Evolutionary conservation across 495 filamentous ascomycete species (phyloP).

Genomic region (Aspergillus ostianus): DNA sequence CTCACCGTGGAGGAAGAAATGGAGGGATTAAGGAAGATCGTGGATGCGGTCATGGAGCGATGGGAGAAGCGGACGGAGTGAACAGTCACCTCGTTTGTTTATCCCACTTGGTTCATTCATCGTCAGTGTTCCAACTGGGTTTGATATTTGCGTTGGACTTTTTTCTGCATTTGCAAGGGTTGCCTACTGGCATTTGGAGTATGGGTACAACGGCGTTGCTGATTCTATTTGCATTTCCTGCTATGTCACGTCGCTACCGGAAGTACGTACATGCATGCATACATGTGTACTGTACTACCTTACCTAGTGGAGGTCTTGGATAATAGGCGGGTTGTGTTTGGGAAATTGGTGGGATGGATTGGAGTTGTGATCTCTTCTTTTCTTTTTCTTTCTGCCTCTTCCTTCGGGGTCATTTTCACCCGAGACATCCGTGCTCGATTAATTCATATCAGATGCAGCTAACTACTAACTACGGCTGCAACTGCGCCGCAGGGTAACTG

Average conservation of each 20-base stretch:
- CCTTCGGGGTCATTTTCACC: background rate
- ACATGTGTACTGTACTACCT: too few species aligned
- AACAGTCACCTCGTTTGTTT: background rate
- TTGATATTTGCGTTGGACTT: too few species aligned
- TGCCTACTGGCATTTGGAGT: background rate
- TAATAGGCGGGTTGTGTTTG: too few species aligned
- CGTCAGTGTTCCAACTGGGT: too few species aligned
- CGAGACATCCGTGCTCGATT: background rate
- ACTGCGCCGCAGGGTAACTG: background rate
- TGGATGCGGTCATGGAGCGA: constrained; percentile 63
- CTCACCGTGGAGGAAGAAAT: constrained; percentile 90
- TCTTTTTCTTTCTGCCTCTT: too few species aligned
- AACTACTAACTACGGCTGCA: background rate
- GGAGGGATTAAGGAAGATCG: constrained; percentile 74
- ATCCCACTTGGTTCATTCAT: background rate
- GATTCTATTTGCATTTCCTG: background rate
- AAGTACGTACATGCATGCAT: too few species aligned
- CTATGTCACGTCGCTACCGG: background rate
- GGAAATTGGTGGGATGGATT: too few species aligned
- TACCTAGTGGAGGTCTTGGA: too few species aligned
- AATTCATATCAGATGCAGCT: background rate
- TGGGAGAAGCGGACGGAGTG: constrained; percentile 31
- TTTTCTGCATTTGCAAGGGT: background rate
- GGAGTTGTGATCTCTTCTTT: too few species aligned
- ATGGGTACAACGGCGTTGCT: background rate